Evolutionary conservation across 371 early-diverging fungal genomes (phyloP).

Genomic region (Mycotypha africana): DNA sequence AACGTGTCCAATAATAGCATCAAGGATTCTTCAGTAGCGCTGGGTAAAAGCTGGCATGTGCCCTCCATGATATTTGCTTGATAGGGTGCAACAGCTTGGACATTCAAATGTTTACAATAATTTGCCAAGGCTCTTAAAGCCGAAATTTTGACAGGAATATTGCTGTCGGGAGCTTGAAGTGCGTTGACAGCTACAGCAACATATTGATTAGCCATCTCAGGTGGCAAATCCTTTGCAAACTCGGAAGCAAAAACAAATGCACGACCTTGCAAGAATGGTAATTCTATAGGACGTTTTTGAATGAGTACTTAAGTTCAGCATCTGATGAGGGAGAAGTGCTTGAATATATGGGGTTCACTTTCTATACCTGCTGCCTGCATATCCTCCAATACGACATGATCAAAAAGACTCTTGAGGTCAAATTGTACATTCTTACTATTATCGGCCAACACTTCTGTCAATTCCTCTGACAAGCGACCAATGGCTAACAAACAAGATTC

Average conservation of each 20-base stretch:
- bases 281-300: slow-evolving; percentile 38
- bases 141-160: slow-evolving; percentile 69
- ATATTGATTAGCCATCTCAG: slow-evolving; percentile 60
- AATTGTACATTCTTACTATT: slow-evolving; percentile 31
- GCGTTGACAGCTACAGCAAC: slow-evolving; percentile 70
- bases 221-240: slow-evolving; percentile 71
- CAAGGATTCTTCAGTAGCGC: slow-evolving; percentile 73
- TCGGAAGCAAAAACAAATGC: slow-evolving; percentile 83
- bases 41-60: slow-evolving; percentile 54
- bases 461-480: slow-evolving; percentile 57
- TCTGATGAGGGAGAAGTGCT: background rate
- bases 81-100: slow-evolving; percentile 54
- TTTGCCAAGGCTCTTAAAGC: slow-evolving; percentile 75
- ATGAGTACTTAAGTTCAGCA: too few relatives aligned
- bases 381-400: slow-evolving; percentile 70
- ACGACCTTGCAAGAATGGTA: slow-evolving; percentile 85
- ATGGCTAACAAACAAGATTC: slow-evolving; percentile 77
- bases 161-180: slow-evolving; percentile 51
- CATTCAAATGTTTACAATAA: slow-evolving; percentile 60
- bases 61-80: slow-evolving; percentile 69
- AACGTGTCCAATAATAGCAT: slow-evolving; percentile 79
- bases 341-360: background rate
- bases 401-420: slow-evolving; percentile 70
- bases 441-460: slow-evolving; percentile 51
- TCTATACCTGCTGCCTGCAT: slow-evolving; percentile 51